Base-by-base conservation (phyloP, 331 rosid species). In the Spiraea crenata region DNA sequence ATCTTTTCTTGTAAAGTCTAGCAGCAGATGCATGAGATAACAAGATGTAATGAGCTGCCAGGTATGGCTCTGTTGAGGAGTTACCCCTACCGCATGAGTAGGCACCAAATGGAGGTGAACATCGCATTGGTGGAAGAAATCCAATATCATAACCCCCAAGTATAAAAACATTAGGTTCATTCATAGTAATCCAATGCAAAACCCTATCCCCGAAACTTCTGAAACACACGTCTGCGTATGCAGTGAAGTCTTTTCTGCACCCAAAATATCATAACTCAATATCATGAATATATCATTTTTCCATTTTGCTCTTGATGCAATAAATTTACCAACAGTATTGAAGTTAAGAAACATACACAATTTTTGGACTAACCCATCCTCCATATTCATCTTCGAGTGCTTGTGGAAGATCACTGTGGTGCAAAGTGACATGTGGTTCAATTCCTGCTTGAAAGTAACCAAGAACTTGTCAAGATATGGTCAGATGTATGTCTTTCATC, bases 51-150 rank as follows among this genome's bases (percentile, higher is more conserved):
- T 89, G 96, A 41, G 77, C 63, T 37, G 59, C 90, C 12, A 84
- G 11, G 82, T 89, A 86, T 46, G 96, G 90, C 65, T 89, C 92
- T 16, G 80, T 73, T 74, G 90, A 54, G 45, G 96, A 82, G 80
- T 84, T 85, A 38, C 92, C 92, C 39, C 13, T 74, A 13, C 84
- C 59, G 76, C 87, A 89, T 25, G 31, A 25, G 25, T 74, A 73
- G 15, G 9, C 0, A 35, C 70, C 8, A 51, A 16, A 25, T 15
- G 82, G 65, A 34, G 85, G 39, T 63, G 96, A 79, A 16, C 90
- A 86, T n/a, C 74, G 74, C 3, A 37, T 41, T 31, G 96, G 96
- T 3, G 87, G 88, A 17, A 56, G 39, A 0, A 0, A 0, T 67
- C 92, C 96, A 3, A 2, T 0, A 70, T 74, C 87, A 56, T 89